phyloP scores from a whole-genome alignment of 495 filamentous ascomycete species.

The Choiromyces venosus region DNA sequence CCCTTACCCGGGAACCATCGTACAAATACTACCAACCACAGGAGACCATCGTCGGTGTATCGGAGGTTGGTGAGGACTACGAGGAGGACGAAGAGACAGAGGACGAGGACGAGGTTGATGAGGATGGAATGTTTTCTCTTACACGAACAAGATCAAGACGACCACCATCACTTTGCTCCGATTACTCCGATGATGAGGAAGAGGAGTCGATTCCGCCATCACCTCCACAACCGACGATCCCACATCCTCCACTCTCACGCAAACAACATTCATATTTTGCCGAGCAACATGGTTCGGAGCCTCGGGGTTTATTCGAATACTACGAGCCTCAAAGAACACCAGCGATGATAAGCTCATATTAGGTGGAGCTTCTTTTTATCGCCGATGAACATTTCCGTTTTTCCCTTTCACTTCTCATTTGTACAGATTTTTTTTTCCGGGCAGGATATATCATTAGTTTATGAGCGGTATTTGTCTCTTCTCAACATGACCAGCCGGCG shows the following conservation, averaged over 20 bases:
- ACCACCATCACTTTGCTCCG: slow-evolving; percentile 57
- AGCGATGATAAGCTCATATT: slow-evolving; percentile 35
- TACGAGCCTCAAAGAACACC: slow-evolving; percentile 30
- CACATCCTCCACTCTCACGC: slow-evolving; percentile 62
- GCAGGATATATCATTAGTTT: slow-evolving; percentile 19
- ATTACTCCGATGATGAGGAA: slow-evolving; percentile 64
- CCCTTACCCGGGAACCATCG: slow-evolving; percentile 24
- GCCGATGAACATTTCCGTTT: slow-evolving; percentile 20
- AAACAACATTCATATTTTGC: slow-evolving; percentile 50
- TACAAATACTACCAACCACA: slow-evolving; percentile 26
- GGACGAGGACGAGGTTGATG: slow-evolving; percentile 63
- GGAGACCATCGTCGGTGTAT: slow-evolving; percentile 30
- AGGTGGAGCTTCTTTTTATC: slow-evolving; percentile 7
- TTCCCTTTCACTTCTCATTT: slow-evolving; percentile 23
- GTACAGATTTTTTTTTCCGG: slow-evolving; percentile 26
- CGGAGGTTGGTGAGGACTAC: slow-evolving; percentile 46
- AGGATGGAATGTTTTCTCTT: slow-evolving; percentile 61
- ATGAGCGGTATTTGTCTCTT: slow-evolving; percentile 12
- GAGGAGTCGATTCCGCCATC: slow-evolving; percentile 79
- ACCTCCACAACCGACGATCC: slow-evolving; percentile 58
- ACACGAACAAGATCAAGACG: slow-evolving; percentile 67
- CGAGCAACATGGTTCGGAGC: slow-evolving; percentile 24
- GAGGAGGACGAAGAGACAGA: slow-evolving; percentile 63
- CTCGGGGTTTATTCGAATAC: slow-evolving; percentile 36
- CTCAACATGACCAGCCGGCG: slow-evolving; percentile 1